A percentile compares a stretch with the other conserved stretches of the same genome.
Evolutionary conservation across 768 basidiomycete genomes (phyloP).

Genomic region (Tylopilus sp.): DNA sequence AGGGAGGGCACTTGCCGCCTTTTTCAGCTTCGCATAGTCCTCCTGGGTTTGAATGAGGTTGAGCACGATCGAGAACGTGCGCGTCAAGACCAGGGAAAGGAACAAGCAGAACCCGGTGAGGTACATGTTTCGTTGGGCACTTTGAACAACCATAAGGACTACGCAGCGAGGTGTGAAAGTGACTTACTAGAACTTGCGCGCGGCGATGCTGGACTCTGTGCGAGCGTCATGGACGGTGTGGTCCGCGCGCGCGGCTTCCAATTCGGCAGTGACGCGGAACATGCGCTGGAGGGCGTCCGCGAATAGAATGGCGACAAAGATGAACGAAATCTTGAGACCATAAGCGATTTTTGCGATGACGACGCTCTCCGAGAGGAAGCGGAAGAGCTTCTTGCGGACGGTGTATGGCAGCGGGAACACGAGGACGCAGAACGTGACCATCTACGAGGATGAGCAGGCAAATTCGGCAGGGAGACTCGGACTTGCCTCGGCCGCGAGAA

Average conservation of each 20-base stretch:
- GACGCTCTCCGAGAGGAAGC: constrained; percentile 64
- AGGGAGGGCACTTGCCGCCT: constrained; percentile 34
- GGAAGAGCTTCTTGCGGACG: constrained; percentile 66
- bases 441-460: constrained; percentile 36
- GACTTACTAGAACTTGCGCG: constrained; percentile 89
- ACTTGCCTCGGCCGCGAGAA: constrained; percentile 69
- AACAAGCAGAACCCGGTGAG: constrained; percentile 92
- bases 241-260: constrained; percentile 60
- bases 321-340: constrained; percentile 91
- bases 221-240: constrained; percentile 56
- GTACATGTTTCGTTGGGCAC: constrained; percentile 88
- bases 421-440: constrained; percentile 81
- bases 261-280: constrained; percentile 74
- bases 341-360: constrained; percentile 85
- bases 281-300: constrained; percentile 91
- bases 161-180: background rate
- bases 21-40: constrained; percentile 80
- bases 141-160: constrained; percentile 24
- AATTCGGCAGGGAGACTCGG: background rate
- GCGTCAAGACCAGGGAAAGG: constrained; percentile 91
- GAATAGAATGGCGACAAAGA: constrained; percentile 87
- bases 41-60: constrained; percentile 91
- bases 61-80: constrained; percentile 88
- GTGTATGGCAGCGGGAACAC: constrained; percentile 82
- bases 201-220: constrained; percentile 85